phyloP scores from a whole-genome alignment of 2,329 filamentous ascomycete genomes.

The Pseudogymnoascus sp. region DNA sequence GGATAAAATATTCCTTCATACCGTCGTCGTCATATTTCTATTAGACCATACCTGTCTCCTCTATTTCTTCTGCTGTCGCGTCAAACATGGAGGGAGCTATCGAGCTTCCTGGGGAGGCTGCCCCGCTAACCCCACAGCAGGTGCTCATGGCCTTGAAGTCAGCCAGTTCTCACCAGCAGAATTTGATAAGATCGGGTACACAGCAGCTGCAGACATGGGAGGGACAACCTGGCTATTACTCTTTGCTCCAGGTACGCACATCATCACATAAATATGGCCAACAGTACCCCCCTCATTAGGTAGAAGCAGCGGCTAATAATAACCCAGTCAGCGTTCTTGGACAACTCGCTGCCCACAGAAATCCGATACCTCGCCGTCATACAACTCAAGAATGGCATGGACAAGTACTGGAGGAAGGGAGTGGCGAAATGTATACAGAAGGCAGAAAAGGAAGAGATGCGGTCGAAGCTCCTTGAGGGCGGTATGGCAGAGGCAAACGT shows the following conservation, averaged over 20 bases:
- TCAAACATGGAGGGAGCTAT: slow-evolving; percentile 58
- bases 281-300: not conserved
- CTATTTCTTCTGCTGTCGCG: not conserved
- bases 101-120: slow-evolving; percentile 76
- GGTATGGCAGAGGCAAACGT: slow-evolving; percentile 69
- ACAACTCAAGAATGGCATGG: slow-evolving; percentile 92
- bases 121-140: slow-evolving; percentile 54
- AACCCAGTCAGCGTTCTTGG: slow-evolving; percentile 66
- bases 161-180: slow-evolving; percentile 54
- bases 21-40: not conserved
- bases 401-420: slow-evolving; percentile 78
- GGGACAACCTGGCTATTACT: slow-evolving; percentile 55
- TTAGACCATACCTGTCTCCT: not conserved
- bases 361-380: slow-evolving; percentile 86
- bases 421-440: slow-evolving; percentile 56
- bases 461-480: slow-evolving; percentile 65
- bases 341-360: slow-evolving; percentile 66
- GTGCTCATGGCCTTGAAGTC: slow-evolving; percentile 57
- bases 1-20: not conserved
- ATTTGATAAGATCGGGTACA: slow-evolving; percentile 54
- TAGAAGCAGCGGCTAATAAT: slow-evolving; percentile 9
- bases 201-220: slow-evolving; percentile 70
- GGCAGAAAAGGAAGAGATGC: slow-evolving; percentile 69
- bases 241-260: slow-evolving; percentile 53
- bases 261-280: not conserved